Conservation (phyloP, 805 yeast genomes). For the Candida nanaspora region DNA sequence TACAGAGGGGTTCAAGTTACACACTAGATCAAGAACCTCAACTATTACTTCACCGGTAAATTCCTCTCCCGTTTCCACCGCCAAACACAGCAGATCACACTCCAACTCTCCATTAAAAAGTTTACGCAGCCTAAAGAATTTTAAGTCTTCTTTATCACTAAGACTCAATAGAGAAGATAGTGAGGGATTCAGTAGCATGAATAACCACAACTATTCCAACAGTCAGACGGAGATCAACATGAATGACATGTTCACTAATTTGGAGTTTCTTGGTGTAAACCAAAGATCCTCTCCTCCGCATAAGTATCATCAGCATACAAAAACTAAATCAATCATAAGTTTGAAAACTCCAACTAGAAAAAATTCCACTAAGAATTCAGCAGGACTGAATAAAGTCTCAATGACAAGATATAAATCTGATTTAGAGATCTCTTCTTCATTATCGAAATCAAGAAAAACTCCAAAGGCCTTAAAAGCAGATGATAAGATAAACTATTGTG, state of each 20-base stretch:
- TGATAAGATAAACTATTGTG: neutral
- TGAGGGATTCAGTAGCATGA: neutral
- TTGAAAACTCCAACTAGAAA: slow-evolving; percentile 11
- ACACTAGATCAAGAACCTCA: slow-evolving; percentile 7
- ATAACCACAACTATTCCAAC: neutral
- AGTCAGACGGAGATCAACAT: neutral
- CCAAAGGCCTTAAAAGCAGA: neutral
- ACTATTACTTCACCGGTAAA: slow-evolving; percentile 2
- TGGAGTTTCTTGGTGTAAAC: slow-evolving; percentile 18
- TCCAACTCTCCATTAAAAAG: slow-evolving; percentile 22
- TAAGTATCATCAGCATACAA: slow-evolving; percentile 10
- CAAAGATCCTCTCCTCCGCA: slow-evolving; percentile 19
- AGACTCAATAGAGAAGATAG: slow-evolving; percentile 1
- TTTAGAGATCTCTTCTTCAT: neutral
- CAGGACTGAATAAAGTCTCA: neutral
- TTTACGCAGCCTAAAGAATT: slow-evolving; percentile 13
- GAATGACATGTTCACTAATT: slow-evolving; percentile 6
- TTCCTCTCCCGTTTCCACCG: neutral
- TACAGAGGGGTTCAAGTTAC: neutral
- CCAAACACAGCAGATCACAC: slow-evolving; percentile 5
- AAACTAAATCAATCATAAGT: slow-evolving; percentile 9
- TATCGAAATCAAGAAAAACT: neutral
- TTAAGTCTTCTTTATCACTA: slow-evolving; percentile 1
- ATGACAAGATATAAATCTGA: neutral
- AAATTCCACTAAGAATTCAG: neutral